These are phyloP conservation scores for Solanum chacoense DNA, from an alignment of 305 asterid genomes.

Conservation along the genomic window DNA sequence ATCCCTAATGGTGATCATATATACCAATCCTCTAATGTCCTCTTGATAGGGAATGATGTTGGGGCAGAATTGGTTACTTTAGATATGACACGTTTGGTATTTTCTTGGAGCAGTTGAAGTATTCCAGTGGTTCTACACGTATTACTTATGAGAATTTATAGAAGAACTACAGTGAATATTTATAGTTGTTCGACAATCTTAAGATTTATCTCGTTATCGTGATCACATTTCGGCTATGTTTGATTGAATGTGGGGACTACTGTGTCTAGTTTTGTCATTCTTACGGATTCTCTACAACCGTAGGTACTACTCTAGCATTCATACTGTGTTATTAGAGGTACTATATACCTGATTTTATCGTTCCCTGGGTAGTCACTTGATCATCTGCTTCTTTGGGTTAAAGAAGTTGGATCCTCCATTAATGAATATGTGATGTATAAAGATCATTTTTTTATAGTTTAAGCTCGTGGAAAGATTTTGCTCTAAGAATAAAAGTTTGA, in stretches of 20 bases:
- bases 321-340: neutral
- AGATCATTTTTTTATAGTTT: neutral
- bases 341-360: neutral
- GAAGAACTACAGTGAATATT: too few species aligned
- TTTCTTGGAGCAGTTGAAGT: too few species aligned
- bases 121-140: too few species aligned
- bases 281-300: too few species aligned
- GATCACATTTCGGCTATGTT: neutral
- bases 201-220: too few species aligned
- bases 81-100: too few species aligned
- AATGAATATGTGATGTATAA: neutral
- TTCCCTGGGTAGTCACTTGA: neutral
- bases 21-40: too few species aligned
- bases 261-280: neutral
- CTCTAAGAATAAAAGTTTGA: neutral
- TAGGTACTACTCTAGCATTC: neutral
- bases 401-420: neutral
- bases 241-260: neutral
- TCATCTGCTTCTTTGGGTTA: neutral
- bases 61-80: too few species aligned
- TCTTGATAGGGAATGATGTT: too few species aligned
- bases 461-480: neutral
- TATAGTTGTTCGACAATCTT: too few species aligned
- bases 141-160: too few species aligned
- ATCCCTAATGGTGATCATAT: too few species aligned